phyloP scores from a whole-genome alignment of 202 grass and related monocot genomes.

The Bolboschoenoplectus hybrid region DNA sequence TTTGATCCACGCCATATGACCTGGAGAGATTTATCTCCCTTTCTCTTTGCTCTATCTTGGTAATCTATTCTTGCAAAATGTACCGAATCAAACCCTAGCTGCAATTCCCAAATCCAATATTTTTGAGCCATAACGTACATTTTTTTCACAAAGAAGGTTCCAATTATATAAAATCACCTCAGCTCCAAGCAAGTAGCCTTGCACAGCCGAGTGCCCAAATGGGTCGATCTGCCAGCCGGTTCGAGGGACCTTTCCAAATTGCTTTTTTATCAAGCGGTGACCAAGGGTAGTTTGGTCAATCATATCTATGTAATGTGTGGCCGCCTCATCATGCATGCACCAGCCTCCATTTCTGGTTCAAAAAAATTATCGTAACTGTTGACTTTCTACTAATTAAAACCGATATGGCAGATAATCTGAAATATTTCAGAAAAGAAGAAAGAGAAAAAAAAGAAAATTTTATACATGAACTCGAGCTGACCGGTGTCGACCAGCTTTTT shows the following conservation, averaged over 20 bases:
- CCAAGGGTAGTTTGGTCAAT: slow-evolving; percentile 97
- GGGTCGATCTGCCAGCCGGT: slow-evolving; percentile 98
- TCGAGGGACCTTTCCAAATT: slow-evolving; percentile 82
- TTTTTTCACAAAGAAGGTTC: slow-evolving; percentile 26
- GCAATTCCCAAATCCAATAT: slow-evolving; percentile 41
- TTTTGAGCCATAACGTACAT: not conserved
- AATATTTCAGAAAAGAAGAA: slow-evolving; percentile 25
- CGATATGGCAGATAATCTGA: not conserved
- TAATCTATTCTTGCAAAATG: slow-evolving; percentile 99
- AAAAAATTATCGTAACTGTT: slow-evolving; percentile 25
- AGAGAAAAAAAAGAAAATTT: slow-evolving; percentile 17
- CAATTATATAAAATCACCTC: slow-evolving; percentile 58
- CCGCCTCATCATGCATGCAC: slow-evolving; percentile 99
- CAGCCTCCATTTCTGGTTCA: slow-evolving; percentile 84
- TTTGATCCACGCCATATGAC: slow-evolving; percentile 91
- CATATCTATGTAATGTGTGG: slow-evolving; percentile 92
- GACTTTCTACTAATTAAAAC: slow-evolving; percentile 14
- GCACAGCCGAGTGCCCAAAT: slow-evolving; percentile 92
- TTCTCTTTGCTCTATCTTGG: slow-evolving; percentile 76
- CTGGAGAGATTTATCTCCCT: slow-evolving; percentile 74
- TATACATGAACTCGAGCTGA: slow-evolving; percentile 94
- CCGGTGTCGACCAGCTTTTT: slow-evolving; percentile 67
- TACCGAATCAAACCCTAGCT: slow-evolving; percentile 88
- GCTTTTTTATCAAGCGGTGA: slow-evolving; percentile 75
- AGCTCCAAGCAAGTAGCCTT: slow-evolving; percentile 81